A percentile compares a stretch with the other conserved stretches of the same genome.
phyloP scores from a whole-genome alignment of 2,329 filamentous ascomycete genomes.

The Paramyrothecium roridum region DNA sequence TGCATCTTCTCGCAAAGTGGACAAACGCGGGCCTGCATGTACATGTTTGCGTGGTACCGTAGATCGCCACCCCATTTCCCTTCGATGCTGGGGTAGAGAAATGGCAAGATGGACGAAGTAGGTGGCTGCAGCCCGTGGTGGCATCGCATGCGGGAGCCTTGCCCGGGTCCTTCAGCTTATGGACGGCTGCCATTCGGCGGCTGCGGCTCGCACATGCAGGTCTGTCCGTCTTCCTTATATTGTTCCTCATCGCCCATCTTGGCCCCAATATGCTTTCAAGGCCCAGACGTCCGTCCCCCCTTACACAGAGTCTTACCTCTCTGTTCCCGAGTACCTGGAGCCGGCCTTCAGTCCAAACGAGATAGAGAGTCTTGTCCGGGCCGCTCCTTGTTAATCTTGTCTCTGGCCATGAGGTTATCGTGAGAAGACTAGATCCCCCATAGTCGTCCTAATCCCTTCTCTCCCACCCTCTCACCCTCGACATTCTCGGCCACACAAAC shows the following conservation, averaged over 20 bases:
- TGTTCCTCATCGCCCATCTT: background rate
- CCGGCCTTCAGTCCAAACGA: background rate
- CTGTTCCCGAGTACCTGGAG: background rate
- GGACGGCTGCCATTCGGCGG: background rate
- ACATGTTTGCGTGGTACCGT: background rate
- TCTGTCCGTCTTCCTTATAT: background rate
- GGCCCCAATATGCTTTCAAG: background rate
- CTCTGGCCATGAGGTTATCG: background rate
- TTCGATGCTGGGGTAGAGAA: too few species aligned
- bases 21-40: too few species aligned
- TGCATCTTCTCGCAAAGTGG: too few species aligned
- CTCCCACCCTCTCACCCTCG: background rate
- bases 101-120: background rate
- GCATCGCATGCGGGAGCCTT: background rate
- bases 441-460: background rate
- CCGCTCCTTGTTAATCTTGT: background rate
- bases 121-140: background rate
- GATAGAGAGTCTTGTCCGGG: background rate
- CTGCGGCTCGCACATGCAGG: background rate
- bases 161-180: background rate
- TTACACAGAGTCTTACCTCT: too few species aligned
- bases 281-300: too few species aligned
- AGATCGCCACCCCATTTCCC: background rate
- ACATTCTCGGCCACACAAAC: background rate
- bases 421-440: background rate